Evolutionary conservation across 176 grass and related monocot species (phyloP), one percentile per base, ranked within the genome.

Genomic region (Musa acuminata): DNA sequence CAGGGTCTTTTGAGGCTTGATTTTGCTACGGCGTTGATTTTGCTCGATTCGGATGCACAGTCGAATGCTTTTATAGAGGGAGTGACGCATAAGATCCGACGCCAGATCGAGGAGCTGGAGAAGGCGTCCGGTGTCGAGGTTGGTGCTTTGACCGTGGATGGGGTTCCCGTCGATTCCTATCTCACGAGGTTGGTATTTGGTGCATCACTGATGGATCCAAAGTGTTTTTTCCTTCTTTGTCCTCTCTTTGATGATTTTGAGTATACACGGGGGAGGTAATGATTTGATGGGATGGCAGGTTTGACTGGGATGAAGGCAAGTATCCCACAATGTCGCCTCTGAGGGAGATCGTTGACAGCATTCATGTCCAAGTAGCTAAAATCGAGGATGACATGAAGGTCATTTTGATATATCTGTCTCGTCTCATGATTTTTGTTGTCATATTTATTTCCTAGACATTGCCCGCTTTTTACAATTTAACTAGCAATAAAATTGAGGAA

Each of bases 301-400:
- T 98, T 83, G 90, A 86, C 24, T 99, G 95, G 95, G 95, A 99
- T 74, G 95, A 94, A 72, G 95, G 86, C n/a, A 99, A 84, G 82
- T 91, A 84, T 75, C 95, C 95, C 0, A 87, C 83, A 70, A 87
- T 86, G 90, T 89, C 95, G 7, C 87, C 90, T 17, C 81, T 94
- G 80, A 99, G 85, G 88, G 90, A 99, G 79, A 89, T 77, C 26
- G 76, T 89, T 1, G 80, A 75, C 54, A 94, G 49, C 86, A 99
- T 99, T 66, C 95, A 99, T 80, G 71, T 79, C 0, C 95, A 87
- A 80, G 95, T 99, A 60, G 86, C 90, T 55, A 99, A 91, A 85
- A 99, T 94, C 23, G 95, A 99, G 80, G 95, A 99, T 52, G 95
- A 99, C 80, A 86, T 99, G 90, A 99, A 99, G 90, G 95, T 98